Conservation (phyloP, 352 stramenopile genomes). For the Phytopythium helicoides region DNA sequence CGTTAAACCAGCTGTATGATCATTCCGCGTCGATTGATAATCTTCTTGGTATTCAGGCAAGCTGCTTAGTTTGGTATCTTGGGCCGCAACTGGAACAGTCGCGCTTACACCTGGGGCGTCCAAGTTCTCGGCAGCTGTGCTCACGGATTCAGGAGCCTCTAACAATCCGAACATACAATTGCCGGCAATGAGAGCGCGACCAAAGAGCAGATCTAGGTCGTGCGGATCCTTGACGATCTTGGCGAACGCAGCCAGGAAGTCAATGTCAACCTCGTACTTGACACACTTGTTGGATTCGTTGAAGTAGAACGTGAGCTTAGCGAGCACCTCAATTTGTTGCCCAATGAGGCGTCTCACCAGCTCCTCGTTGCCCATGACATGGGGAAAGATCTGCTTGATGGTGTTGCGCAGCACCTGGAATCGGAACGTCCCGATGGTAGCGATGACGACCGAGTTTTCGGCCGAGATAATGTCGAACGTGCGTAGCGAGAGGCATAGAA, state of each 20-base stretch:
- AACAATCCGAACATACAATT: slow-evolving; percentile 23
- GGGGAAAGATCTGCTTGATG: slow-evolving; percentile 29
- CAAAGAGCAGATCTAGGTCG: slow-evolving; percentile 21
- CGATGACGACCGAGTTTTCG: slow-evolving; percentile 27
- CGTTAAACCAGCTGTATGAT: no score
- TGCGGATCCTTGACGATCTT: slow-evolving; percentile 17
- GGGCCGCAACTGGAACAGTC: no score
- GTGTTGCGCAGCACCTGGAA: slow-evolving; percentile 36
- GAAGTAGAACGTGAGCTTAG: slow-evolving; percentile 8
- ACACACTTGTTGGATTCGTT: slow-evolving; percentile 1
- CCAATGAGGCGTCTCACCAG: not conserved
- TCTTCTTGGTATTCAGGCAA: no score
- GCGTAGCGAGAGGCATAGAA: slow-evolving; percentile 26
- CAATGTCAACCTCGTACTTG: slow-evolving; percentile 23
- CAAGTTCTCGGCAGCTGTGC: no score
- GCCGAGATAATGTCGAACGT: slow-evolving; percentile 18
- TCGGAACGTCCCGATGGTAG: slow-evolving; percentile 15
- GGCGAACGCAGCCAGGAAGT: slow-evolving; percentile 29
- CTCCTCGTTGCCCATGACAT: slow-evolving; percentile 10
- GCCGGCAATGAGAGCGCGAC: slow-evolving; percentile 17
- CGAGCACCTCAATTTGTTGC: not conserved
- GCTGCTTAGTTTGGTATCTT: no score
- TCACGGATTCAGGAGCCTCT: not conserved
- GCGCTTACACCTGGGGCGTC: no score
- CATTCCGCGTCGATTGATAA: no score